Evolutionary conservation across 2,329 filamentous ascomycete genomes (phyloP).

Genomic region (Trichoderma asperellum): DNA sequence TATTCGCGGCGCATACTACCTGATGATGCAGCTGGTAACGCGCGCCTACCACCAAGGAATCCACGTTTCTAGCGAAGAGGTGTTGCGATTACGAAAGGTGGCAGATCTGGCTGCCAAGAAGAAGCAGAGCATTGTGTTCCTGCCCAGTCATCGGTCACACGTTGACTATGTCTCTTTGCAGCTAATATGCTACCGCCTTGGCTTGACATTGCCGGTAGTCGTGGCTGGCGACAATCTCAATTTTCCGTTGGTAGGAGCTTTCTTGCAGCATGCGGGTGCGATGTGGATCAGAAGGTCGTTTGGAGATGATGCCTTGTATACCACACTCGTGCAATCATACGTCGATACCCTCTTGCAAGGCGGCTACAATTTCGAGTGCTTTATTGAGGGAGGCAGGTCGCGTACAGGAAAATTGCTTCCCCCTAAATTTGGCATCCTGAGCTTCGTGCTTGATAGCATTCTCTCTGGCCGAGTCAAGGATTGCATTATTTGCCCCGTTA

Average conservation of each 20-base stretch:
- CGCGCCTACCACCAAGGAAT: slow-evolving; percentile 96
- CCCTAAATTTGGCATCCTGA: slow-evolving; percentile 93
- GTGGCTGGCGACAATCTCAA: slow-evolving; percentile 97
- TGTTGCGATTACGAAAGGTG: slow-evolving; percentile 77
- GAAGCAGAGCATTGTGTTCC: slow-evolving; percentile 93
- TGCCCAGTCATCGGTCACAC: slow-evolving; percentile 93
- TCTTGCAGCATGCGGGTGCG: slow-evolving; percentile 92
- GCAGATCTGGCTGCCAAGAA: slow-evolving; percentile 81
- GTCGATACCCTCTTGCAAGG: slow-evolving; percentile 89
- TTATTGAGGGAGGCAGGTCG: slow-evolving; percentile 93
- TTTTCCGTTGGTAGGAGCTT: slow-evolving; percentile 85
- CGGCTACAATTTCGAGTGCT: slow-evolving; percentile 95
- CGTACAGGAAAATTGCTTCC: slow-evolving; percentile 90
- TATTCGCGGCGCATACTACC: slow-evolving; percentile 89
- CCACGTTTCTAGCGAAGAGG: slow-evolving; percentile 93
- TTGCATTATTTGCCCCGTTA: slow-evolving; percentile 91
- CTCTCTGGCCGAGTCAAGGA: slow-evolving; percentile 87
- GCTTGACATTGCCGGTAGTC: slow-evolving; percentile 84
- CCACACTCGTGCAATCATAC: slow-evolving; percentile 92
- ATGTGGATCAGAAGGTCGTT: slow-evolving; percentile 97
- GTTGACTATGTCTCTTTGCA: slow-evolving; percentile 96
- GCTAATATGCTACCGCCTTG: slow-evolving; percentile 91
- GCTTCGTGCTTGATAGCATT: slow-evolving; percentile 88
- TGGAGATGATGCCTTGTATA: slow-evolving; percentile 87
- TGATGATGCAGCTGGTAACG: slow-evolving; percentile 84